Percentiles rank a stretch among this genome's conserved stretches.
phyloP scores from a whole-genome alignment of 495 filamentous ascomycete species.

The Penicilliopsis zonata region DNA sequence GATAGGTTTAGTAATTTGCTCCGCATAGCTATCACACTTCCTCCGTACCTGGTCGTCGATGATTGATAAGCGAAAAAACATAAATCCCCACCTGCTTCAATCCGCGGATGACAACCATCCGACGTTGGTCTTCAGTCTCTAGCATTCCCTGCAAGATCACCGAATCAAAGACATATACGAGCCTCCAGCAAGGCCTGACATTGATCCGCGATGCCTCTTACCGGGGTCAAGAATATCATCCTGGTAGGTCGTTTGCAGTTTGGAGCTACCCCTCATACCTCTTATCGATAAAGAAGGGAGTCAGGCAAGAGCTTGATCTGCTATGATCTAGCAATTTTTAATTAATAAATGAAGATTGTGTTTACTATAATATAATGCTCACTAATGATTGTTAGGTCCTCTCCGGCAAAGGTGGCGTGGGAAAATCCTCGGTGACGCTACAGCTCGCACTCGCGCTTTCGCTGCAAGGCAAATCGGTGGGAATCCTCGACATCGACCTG shows the following conservation, averaged over 20 bases:
- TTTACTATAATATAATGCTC: constrained; percentile 2
- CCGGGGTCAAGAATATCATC: constrained; percentile 41
- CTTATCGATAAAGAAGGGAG: constrained; percentile 34
- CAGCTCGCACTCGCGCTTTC: constrained; percentile 88
- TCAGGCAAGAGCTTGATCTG: neutral
- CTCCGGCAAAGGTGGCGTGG: constrained; percentile 95
- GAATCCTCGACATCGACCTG: constrained; percentile 91
- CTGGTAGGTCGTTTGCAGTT: constrained; percentile 22
- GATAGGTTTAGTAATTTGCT: too few relatives aligned
- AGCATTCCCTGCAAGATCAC: too few relatives aligned
- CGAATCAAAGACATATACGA: too few relatives aligned
- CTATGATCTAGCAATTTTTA: neutral
- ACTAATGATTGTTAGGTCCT: constrained; percentile 50
- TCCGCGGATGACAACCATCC: too few relatives aligned
- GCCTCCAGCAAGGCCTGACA: too few relatives aligned
- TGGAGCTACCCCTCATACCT: constrained; percentile 9
- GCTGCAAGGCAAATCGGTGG: constrained; percentile 72
- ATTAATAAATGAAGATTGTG: neutral
- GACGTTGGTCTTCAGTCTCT: too few relatives aligned
- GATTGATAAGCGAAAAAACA: constrained; percentile 31
- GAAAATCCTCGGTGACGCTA: constrained; percentile 92
- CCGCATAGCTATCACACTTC: too few relatives aligned
- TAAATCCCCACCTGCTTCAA: neutral
- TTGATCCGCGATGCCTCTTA: constrained; percentile 28
- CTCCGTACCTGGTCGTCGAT: too few relatives aligned